Conservation (phyloP, 495 filamentous ascomycete genomes). For the Hypoxylon fuscum region DNA sequence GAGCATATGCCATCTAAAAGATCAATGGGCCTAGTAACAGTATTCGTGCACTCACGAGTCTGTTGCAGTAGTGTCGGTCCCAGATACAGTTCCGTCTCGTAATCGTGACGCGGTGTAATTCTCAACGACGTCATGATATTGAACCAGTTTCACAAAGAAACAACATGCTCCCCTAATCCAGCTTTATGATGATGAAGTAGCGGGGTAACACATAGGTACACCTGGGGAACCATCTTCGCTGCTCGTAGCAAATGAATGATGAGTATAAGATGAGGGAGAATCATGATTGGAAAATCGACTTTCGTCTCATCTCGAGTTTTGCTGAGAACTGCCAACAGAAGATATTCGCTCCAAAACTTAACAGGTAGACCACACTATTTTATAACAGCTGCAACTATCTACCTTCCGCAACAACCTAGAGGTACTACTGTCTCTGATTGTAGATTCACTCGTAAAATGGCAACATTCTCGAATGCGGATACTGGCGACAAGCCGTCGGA, state of each 20-base stretch:
- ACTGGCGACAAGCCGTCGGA: slow-evolving; percentile 69
- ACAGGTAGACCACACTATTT: neutral
- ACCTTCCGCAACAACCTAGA: neutral
- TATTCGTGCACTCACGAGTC: neutral
- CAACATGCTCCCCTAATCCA: slow-evolving; percentile 15
- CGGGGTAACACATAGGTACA: slow-evolving; percentile 2
- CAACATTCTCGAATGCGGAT: slow-evolving; percentile 65
- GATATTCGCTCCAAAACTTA: neutral
- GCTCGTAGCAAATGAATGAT: slow-evolving; percentile 1
- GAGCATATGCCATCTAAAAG: neutral
- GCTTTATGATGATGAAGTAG: slow-evolving; percentile 26
- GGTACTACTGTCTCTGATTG: neutral
- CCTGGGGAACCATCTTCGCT: slow-evolving; percentile 5
- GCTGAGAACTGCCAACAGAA: slow-evolving; percentile 1
- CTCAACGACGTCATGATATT: slow-evolving; percentile 33
- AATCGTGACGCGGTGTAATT: slow-evolving; percentile 32
- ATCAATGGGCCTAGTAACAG: neutral
- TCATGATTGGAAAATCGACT: slow-evolving; percentile 10
- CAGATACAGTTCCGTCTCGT: slow-evolving; percentile 15
- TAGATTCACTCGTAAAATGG: slow-evolving; percentile 33
- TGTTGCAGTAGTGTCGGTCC: neutral
- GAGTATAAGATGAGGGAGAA: slow-evolving; percentile 23
- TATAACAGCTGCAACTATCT: neutral
- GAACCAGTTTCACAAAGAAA: slow-evolving; percentile 1
- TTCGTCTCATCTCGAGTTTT: neutral